Conservation (phyloP, 2,329 filamentous ascomycete genomes). For the Fusarium sarcochroum region DNA sequence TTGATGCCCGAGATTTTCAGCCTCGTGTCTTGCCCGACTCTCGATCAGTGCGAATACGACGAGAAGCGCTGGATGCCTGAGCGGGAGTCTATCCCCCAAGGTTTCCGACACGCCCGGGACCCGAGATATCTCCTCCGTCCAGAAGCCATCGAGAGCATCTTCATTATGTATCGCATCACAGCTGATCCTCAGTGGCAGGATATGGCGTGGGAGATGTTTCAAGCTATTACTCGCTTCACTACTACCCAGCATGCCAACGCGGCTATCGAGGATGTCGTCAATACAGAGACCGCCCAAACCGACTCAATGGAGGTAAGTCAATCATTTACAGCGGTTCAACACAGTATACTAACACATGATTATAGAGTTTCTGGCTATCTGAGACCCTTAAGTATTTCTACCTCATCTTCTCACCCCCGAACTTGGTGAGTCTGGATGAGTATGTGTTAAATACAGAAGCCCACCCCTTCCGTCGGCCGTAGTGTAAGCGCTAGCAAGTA, state of each 20-base stretch:
- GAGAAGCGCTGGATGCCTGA: conserved; percentile 48
- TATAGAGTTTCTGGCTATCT: conserved; percentile 78
- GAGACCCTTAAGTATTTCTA: conserved; percentile 85
- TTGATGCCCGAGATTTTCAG: conserved; percentile 71
- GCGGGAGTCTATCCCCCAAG: conserved; percentile 59
- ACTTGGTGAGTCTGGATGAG: conserved; percentile 76
- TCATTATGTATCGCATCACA: conserved; percentile 65
- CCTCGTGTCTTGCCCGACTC: conserved; percentile 60
- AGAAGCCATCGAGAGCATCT: conserved; percentile 66
- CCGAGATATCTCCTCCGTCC: conserved; percentile 65
- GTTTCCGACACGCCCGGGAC: conserved; percentile 72
- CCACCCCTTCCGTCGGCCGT: conserved; percentile 57
- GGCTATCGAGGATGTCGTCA: conserved; percentile 61
- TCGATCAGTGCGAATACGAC: conserved; percentile 52
- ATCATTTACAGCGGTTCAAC: not conserved
- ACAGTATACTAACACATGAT: not conserved
- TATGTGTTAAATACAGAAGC: conserved; percentile 73
- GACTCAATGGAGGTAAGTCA: conserved; percentile 72
- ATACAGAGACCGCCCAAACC: conserved; percentile 53
- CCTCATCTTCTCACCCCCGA: conserved; percentile 75
- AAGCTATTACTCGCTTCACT: conserved; percentile 61
- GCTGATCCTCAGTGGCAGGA: conserved; percentile 63
- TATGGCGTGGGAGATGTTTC: conserved; percentile 67
- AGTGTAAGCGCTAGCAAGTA: not conserved
- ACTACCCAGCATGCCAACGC: conserved; percentile 64